These are phyloP conservation scores for Thelonectria rubi DNA, from an alignment of 2,329 filamentous ascomycete genomes.

Conservation along the genomic window DNA sequence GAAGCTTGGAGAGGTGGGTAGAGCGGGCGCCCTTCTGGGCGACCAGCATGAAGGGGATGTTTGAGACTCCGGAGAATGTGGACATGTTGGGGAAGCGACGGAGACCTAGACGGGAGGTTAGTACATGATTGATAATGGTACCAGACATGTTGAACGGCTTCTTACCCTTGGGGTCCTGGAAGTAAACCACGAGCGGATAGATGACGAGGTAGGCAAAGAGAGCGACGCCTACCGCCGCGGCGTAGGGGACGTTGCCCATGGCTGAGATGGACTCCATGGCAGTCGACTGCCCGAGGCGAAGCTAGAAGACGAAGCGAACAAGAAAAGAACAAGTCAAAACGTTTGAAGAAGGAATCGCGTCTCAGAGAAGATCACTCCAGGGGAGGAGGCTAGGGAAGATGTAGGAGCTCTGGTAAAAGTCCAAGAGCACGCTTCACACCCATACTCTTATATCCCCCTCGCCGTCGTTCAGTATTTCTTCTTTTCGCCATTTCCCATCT, in stretches of 20 bases:
- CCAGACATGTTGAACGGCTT: not conserved
- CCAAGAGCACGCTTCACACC: not conserved
- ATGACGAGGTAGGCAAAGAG: conserved; percentile 26
- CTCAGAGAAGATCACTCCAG: no score
- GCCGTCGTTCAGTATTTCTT: not conserved
- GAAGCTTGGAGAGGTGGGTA: conserved; percentile 57
- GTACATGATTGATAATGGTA: not conserved
- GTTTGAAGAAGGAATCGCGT: no score
- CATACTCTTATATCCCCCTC: conserved; percentile 9
- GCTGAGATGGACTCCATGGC: conserved; percentile 18
- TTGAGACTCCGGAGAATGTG: conserved; percentile 32
- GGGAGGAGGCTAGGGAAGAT: conserved; percentile 1
- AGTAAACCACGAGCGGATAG: conserved; percentile 27
- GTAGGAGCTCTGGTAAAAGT: not conserved
- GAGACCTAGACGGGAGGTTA: conserved; percentile 17
- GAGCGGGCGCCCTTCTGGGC: conserved; percentile 50
- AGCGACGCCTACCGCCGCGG: conserved; percentile 18
- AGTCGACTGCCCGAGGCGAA: not conserved
- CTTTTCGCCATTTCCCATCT: not conserved
- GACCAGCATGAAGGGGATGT: conserved; percentile 31
- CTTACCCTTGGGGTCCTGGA: conserved; percentile 48
- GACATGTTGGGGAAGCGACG: conserved; percentile 36
- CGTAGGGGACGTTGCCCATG: conserved; percentile 32
- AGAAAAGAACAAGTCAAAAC: conserved; percentile 1
- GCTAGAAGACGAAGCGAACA: not conserved